Evolutionary conservation across 371 early-diverging fungal genomes (phyloP), one percentile per base, ranked within the genome.

Genomic region (Mucor circinelloides): DNA sequence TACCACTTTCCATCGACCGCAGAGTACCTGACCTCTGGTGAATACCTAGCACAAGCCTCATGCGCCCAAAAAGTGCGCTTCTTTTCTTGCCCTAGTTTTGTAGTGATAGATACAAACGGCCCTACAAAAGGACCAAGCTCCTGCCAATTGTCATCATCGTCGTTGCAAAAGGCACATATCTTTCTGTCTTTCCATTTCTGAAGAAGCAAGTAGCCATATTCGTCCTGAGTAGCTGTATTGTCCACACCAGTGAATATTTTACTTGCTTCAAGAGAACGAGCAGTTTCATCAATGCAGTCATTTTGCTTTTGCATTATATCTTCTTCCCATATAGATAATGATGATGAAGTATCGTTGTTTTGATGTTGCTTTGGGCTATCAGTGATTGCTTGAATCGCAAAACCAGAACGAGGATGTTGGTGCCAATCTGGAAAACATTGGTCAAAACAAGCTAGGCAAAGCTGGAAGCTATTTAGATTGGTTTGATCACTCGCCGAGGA

Each of bases 61-160:
- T 96, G 97, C 2, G 89, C 91, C 97, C 96, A 95, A 66, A 95
- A 93, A 0, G 82, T 74, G 19, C 82, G 76, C 60, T 81, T 82
- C 40, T 85, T 89, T 38, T 81, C 79, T 19, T 77, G 74, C 2
- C 89, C 88, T 31, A 77, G 78, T 27, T 74, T 77, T 30, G 76
- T 80, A 23, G 69, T 71, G 1, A 76, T 77, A 10, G 76, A 72
- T 4, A 81, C 64, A 57, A 86, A 82, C 0, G 89, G 89, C 1
- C 87, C 90, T 55, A 91, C 84, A 64, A 91, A 92, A 9, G 70
- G 60, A 7, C 84, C 88, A 10, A 85, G 68, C 17, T 85, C 85
- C 23, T 80, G 75, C 7, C 85, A 76, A 1, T 67, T 78, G 25
- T 90, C 90, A 57, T 88, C 89, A 31, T 90, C 91, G 38, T 90